These are phyloP conservation scores for Shiraia sp. DNA, from an alignment of 2,329 filamentous ascomycete species.

Conservation along the genomic window DNA sequence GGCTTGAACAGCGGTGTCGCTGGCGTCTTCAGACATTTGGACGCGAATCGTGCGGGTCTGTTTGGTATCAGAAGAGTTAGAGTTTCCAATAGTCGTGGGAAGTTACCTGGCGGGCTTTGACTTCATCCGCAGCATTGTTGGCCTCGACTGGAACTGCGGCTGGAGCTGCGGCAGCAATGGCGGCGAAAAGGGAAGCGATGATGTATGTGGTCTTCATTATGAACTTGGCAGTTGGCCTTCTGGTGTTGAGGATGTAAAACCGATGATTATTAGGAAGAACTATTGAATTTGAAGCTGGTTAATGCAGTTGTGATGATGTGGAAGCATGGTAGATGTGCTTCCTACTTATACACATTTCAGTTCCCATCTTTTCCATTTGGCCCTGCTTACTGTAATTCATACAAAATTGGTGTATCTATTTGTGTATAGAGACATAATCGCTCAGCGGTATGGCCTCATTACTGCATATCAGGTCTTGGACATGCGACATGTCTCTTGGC, in stretches of 20 bases:
- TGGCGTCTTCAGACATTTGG: conserved; percentile 14
- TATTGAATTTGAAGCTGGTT: not conserved
- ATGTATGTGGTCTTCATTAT: conserved; percentile 18
- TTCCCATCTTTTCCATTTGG: too few relatives aligned
- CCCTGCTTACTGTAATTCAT: too few relatives aligned
- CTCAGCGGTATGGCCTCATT: not conserved
- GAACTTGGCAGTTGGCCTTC: not conserved
- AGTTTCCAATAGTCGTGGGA: not conserved
- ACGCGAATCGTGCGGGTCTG: conserved; percentile 10
- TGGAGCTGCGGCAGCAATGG: conserved; percentile 10
- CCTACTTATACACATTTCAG: too few relatives aligned
- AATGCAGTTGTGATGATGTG: too few relatives aligned
- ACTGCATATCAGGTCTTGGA: not conserved
- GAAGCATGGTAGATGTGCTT: too few relatives aligned
- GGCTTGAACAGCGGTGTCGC: conserved; percentile 14
- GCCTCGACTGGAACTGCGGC: not conserved
- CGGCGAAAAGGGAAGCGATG: conserved; percentile 15
- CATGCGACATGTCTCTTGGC: not conserved
- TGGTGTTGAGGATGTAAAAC: not conserved
- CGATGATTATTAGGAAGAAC: not conserved
- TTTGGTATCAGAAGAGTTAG: not conserved
- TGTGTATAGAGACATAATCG: too few relatives aligned
- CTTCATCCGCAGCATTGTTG: not conserved
- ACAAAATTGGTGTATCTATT: too few relatives aligned
- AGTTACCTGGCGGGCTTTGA: conserved; percentile 7